A percentile compares a stretch with the other conserved stretches of the same genome.
These are phyloP conservation scores for Phytomonas serpens DNA, from an alignment of 208 protist genomes.

Conservation along the genomic window DNA sequence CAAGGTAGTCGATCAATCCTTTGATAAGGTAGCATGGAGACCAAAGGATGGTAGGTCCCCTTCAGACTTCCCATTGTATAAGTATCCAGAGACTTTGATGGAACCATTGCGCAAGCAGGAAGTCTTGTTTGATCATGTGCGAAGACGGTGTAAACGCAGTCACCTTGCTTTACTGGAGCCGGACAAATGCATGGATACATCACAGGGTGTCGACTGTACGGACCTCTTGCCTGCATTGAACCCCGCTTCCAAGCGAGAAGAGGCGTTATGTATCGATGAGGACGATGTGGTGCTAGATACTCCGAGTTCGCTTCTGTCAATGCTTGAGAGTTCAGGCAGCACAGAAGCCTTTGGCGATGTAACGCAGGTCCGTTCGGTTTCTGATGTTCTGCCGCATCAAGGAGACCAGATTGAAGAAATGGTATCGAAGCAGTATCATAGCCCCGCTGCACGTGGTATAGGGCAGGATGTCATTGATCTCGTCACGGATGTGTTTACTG, in stretches of 20 bases:
- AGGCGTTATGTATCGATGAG: background rate
- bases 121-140: background rate
- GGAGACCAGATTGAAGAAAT: background rate
- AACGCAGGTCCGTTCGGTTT: background rate
- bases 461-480: conserved; percentile 75
- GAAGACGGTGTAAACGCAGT: background rate
- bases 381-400: background rate
- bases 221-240: background rate
- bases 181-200: background rate
- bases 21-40: background rate
- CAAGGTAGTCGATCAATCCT: background rate
- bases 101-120: background rate
- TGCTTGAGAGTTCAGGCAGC: background rate
- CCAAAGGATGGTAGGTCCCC: background rate
- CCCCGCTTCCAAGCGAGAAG: background rate
- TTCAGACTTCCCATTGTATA: background rate
- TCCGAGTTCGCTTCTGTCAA: background rate
- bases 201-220: background rate
- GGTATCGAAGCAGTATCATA: background rate
- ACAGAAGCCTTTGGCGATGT: background rate
- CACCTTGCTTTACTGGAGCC: background rate
- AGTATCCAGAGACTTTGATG: background rate
- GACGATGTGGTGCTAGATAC: background rate
- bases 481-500: conserved; percentile 76
- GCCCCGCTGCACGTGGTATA: conserved; percentile 47